These are phyloP conservation scores for Cladophialophora chaetospira DNA, from an alignment of 2,329 filamentous ascomycete species.

Conservation along the genomic window DNA sequence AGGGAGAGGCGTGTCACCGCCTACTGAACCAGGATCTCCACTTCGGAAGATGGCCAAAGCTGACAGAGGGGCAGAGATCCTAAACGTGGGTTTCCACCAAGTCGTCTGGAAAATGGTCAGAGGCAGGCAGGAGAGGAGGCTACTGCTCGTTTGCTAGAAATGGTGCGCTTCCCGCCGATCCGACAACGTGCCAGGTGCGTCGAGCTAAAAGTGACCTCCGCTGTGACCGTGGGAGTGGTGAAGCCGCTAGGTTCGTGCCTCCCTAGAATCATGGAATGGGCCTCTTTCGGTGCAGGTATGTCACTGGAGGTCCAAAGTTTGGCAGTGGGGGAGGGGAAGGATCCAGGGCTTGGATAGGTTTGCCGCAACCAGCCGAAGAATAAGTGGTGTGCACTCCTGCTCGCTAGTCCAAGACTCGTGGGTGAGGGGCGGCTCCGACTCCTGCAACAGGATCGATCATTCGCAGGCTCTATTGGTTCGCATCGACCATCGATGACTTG, in stretches of 20 bases:
- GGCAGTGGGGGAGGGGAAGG: neutral
- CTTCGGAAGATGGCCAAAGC: slow-evolving; percentile 26
- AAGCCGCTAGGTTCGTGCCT: slow-evolving; percentile 31
- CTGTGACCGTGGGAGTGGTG: slow-evolving; percentile 20
- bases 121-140: neutral
- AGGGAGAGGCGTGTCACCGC: slow-evolving; percentile 15
- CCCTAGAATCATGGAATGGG: slow-evolving; percentile 10
- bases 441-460: slow-evolving; percentile 11
- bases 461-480: slow-evolving; percentile 25
- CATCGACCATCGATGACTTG: slow-evolving; percentile 18
- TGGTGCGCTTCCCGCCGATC: slow-evolving; percentile 4
- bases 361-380: slow-evolving; percentile 18
- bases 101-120: neutral
- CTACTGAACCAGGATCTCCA: slow-evolving; percentile 20
- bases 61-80: slow-evolving; percentile 15
- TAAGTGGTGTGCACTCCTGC: slow-evolving; percentile 14
- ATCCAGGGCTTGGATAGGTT: slow-evolving; percentile 3
- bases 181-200: slow-evolving; percentile 21
- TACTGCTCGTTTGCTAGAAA: slow-evolving; percentile 4
- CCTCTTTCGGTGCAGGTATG: neutral
- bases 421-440: slow-evolving; percentile 11
- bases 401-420: slow-evolving; percentile 17
- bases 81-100: neutral
- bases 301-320: neutral
- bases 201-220: slow-evolving; percentile 18